Base-by-base conservation (phyloP, 345 rosid genomes). In the Dipteronia dyeriana region DNA sequence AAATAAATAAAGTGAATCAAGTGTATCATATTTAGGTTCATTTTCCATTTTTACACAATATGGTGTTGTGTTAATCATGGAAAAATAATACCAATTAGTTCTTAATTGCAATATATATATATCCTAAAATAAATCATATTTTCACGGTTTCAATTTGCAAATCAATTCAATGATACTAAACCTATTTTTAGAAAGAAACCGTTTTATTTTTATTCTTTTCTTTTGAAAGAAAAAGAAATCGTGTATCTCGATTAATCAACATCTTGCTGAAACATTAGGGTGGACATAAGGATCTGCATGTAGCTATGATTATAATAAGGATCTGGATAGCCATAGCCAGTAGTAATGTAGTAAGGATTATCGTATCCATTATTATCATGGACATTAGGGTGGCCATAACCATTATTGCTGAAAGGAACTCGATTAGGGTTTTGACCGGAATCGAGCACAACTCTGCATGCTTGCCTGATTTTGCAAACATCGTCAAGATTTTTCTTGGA, bases 371-470 rank as follows among this genome's bases (percentile, higher is more conserved):
- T 17, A 23, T 57, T 17, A 23, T 57, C 25, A 57, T 25, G 10
- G 7, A 5, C 49, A 54, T 26, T 5, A 56, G 20, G 53, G 31
- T 45, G 23, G n/a, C 39, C 39, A 47, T 69, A 49, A 23, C 20
- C 73, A 23, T n/a, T n/a, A n/a, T 69, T 68, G 19, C 49, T 68
- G 19, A 13, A 5, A 23, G 60, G 39, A 19, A 13, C 8, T 68
- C 23, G 7, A 49, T 2, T 38, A n/a, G 64, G 51, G n/a, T 39
- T 20, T 12, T 57, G 19, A 17, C 79, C 57, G 2, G 73, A 70
- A 11, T 80, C 70, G 54, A 56, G 22, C 59, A 70, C 16, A 76
- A 68, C 13, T 71, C 76, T 70, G 83, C 69, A 76, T 71, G 72
- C 51, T 71, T 76, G 25, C 34, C 61, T 17, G 75, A 65, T 56